phyloP scores from a whole-genome alignment of 805 yeast genomes.

The Yarrowia sp. region DNA sequence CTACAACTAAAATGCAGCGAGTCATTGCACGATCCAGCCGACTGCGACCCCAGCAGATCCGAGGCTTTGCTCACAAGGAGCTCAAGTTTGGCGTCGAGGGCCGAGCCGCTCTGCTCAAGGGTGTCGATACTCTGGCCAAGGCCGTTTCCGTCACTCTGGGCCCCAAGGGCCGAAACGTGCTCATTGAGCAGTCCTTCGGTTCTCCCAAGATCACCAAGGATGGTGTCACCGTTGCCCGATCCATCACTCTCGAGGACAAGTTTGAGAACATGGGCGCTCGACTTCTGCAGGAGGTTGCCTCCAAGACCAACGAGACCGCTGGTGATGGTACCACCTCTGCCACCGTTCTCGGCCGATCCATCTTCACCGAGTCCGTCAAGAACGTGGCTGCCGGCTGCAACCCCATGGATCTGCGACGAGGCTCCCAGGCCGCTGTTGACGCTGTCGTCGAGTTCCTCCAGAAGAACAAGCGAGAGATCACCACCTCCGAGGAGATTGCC shows the following conservation, averaged over 20 bases:
- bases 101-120: conserved; percentile 89
- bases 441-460: conserved; percentile 87
- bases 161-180: conserved; percentile 96
- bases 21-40: conserved; percentile 42
- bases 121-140: conserved; percentile 93
- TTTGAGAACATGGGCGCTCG: conserved; percentile 97
- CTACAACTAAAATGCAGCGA: conserved; percentile 43
- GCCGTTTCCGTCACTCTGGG: conserved; percentile 97
- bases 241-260: conserved; percentile 81
- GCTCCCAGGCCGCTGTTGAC: conserved; percentile 95
- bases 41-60: conserved; percentile 46
- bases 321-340: conserved; percentile 99
- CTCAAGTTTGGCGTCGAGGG: conserved; percentile 97
- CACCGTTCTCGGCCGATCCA: conserved; percentile 93
- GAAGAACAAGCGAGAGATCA: conserved; percentile 86
- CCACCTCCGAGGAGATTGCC: conserved; percentile 92
- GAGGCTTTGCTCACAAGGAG: conserved; percentile 74
- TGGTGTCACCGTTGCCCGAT: conserved; percentile 96
- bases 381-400: conserved; percentile 99
- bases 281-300: conserved; percentile 93
- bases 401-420: conserved; percentile 98
- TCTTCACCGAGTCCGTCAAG: conserved; percentile 92
- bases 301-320: conserved; percentile 95
- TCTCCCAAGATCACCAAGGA: conserved; percentile 98
- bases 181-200: conserved; percentile 95